phyloP scores from a whole-genome alignment of 345 rosid genomes.

The Cardamine resedifolia region DNA sequence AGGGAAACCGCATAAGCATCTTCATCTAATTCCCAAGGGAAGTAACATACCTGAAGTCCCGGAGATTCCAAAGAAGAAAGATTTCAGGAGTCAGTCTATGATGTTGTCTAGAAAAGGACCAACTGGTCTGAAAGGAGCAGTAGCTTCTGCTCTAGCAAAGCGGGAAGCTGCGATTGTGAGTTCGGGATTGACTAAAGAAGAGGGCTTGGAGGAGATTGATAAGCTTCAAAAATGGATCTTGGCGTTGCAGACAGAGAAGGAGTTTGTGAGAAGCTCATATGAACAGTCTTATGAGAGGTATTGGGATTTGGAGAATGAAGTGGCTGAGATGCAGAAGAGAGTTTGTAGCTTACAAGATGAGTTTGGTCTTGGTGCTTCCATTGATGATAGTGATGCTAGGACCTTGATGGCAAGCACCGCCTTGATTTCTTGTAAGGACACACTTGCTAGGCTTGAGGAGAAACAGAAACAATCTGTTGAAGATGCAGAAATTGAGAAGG shows the following conservation, averaged over 20 bases:
- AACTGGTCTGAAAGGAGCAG: constrained; percentile 35
- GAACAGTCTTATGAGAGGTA: constrained; percentile 53
- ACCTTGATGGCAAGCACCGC: constrained; percentile 71
- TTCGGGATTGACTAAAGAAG: constrained; percentile 56
- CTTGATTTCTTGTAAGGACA: constrained; percentile 68
- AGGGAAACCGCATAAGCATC: constrained; percentile 30
- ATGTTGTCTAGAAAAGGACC: constrained; percentile 42
- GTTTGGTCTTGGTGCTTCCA: constrained; percentile 54
- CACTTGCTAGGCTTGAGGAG: constrained; percentile 55
- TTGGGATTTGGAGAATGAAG: constrained; percentile 57
- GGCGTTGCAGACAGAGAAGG: constrained; percentile 71
- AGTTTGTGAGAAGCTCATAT: constrained; percentile 59
- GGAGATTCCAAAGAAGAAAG: constrained; percentile 46
- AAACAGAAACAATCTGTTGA: constrained; percentile 53
- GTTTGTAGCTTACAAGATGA: constrained; percentile 72
- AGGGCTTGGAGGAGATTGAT: constrained; percentile 65
- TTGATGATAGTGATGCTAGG: constrained; percentile 77
- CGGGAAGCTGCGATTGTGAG: constrained; percentile 31
- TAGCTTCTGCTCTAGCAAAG: constrained; percentile 23
- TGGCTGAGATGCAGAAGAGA: constrained; percentile 58
- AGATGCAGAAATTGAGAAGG: constrained; percentile 52
- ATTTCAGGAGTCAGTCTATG: constrained; percentile 44
- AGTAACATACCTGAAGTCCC: constrained; percentile 51
- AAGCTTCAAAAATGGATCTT: constrained; percentile 68
- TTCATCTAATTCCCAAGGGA: constrained; percentile 28